Evolutionary conservation across 2,329 filamentous ascomycete genomes (phyloP).

Genomic region (Pseudopyricularia javanii): DNA sequence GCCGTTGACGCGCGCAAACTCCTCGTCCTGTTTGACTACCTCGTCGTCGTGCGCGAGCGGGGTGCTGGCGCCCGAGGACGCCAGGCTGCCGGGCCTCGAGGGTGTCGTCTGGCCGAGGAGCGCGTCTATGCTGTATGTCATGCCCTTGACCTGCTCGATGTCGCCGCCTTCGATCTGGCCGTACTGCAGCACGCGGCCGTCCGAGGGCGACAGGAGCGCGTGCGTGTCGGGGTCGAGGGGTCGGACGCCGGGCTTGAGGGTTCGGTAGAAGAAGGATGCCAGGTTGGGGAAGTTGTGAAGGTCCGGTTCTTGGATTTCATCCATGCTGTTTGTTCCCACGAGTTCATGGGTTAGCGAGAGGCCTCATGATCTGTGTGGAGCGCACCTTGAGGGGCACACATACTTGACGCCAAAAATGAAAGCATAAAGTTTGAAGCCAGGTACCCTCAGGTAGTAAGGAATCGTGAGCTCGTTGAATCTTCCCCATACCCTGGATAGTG

Average conservation of each 20-base stretch:
- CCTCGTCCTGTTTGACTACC: conserved; percentile 67
- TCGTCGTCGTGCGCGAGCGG: conserved; percentile 41
- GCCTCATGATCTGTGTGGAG: background rate
- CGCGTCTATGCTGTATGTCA: conserved; percentile 94
- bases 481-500: conserved; percentile 80
- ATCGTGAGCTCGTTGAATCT: conserved; percentile 82
- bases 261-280: conserved; percentile 93
- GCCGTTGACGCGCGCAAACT: conserved; percentile 86
- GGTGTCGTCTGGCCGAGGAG: conserved; percentile 62
- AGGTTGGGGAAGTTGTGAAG: conserved; percentile 86
- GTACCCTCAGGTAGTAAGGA: conserved; percentile 75
- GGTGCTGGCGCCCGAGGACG: conserved; percentile 13
- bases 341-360: background rate
- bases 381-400: conserved; percentile 11
- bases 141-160: conserved; percentile 96
- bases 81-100: conserved; percentile 28
- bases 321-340: conserved; percentile 43
- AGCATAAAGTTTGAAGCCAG: conserved; percentile 85
- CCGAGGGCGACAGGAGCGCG: conserved; percentile 75
- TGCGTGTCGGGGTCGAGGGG: conserved; percentile 73
- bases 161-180: conserved; percentile 86
- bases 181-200: conserved; percentile 84
- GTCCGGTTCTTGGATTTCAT: conserved; percentile 79
- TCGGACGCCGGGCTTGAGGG: conserved; percentile 75
- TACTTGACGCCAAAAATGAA: conserved; percentile 81